A percentile compares a stretch with the other conserved stretches of the same genome.
phyloP scores from a whole-genome alignment of 1,139 yeast genomes.

The Magnusiomyces magnusii region DNA sequence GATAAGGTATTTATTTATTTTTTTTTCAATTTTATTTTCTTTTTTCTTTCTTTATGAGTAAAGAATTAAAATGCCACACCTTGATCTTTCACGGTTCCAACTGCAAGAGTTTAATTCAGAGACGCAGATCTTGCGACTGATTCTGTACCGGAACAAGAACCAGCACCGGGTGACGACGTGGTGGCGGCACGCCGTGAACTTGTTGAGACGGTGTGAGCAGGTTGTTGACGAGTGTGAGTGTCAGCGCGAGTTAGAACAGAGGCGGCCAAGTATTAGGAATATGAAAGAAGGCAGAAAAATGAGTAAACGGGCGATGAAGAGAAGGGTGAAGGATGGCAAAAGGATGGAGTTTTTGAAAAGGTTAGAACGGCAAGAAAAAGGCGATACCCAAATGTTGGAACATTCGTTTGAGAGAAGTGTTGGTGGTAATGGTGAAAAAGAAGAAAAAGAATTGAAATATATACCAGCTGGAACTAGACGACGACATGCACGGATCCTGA shows the following conservation, averaged over 20 bases:
- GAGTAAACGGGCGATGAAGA: background rate
- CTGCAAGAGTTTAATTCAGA: background rate
- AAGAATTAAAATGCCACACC: background rate
- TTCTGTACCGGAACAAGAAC: constrained; percentile 5
- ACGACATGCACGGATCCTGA: background rate
- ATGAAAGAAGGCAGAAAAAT: background rate
- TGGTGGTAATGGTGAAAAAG: too few species aligned
- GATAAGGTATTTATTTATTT: too few species aligned
- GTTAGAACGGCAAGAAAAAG: background rate
- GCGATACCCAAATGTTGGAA: background rate
- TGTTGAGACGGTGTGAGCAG: background rate
- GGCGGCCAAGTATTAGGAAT: background rate
- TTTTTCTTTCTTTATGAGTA: background rate
- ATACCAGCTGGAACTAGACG: constrained; percentile 1
- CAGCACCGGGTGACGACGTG: constrained; percentile 1
- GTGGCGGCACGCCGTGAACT: constrained; percentile 1
- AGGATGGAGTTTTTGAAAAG: background rate
- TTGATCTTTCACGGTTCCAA: background rate
- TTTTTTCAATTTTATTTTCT: too few species aligned
- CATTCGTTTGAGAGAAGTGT: background rate
- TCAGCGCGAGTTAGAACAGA: background rate
- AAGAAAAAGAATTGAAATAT: background rate
- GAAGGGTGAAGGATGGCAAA: background rate
- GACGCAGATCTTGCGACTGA: background rate
- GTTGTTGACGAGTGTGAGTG: background rate